Conservation (phyloP, 371 early-diverging fungal species). For the Mucor racemosus region DNA sequence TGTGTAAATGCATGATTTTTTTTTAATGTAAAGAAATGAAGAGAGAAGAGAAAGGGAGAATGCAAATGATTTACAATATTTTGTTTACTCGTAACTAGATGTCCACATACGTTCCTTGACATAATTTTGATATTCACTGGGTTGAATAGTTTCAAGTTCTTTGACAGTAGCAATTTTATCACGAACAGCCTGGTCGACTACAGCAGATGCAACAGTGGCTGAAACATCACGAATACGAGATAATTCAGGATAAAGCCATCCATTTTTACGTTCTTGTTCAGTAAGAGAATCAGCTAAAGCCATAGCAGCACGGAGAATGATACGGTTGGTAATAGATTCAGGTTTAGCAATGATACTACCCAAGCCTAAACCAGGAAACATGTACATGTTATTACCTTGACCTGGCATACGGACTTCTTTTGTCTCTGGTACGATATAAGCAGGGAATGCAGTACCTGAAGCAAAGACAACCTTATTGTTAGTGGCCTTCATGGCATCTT, state of each 20-base stretch:
- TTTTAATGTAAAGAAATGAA: neutral
- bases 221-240: constrained; percentile 84
- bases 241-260: constrained; percentile 81
- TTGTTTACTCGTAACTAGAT: constrained; percentile 11
- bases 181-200: constrained; percentile 67
- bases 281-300: constrained; percentile 82
- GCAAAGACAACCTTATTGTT: constrained; percentile 87
- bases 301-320: constrained; percentile 81
- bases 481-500: constrained; percentile 82
- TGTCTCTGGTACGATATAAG: constrained; percentile 64
- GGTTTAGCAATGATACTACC: constrained; percentile 80
- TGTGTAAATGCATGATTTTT: neutral
- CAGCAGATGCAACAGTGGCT: constrained; percentile 78
- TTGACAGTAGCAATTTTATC: constrained; percentile 58
- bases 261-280: constrained; percentile 64
- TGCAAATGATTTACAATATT: neutral
- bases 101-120: constrained; percentile 59
- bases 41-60: neutral
- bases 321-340: constrained; percentile 71
- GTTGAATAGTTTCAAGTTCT: constrained; percentile 32
- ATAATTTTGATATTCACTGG: constrained; percentile 33
- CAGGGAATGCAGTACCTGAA: constrained; percentile 92
- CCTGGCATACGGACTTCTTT: constrained; percentile 65
- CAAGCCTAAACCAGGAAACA: constrained; percentile 90
- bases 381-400: constrained; percentile 91